Percentiles rank a stretch among this genome's conserved stretches.
phyloP scores from a whole-genome alignment of 2,329 filamentous ascomycete species.

The Niveomyces coronatus region DNA sequence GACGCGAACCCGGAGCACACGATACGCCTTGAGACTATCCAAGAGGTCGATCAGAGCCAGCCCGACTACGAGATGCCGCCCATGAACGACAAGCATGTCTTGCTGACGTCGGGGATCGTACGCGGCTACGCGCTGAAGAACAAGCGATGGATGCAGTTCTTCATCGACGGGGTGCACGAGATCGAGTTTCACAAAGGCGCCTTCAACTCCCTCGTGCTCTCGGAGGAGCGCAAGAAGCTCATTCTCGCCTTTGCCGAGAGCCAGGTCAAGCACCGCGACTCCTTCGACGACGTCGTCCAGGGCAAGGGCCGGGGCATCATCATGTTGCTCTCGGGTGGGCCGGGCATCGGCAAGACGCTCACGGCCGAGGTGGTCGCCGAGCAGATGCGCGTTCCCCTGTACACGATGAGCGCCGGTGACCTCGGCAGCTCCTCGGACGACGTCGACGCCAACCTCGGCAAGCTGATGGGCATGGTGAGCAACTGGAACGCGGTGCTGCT shows the following conservation, averaged over 20 bases:
- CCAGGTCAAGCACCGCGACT: conserved; percentile 70
- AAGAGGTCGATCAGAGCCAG: conserved; percentile 36
- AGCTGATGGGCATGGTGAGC: conserved; percentile 77
- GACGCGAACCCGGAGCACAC: conserved; percentile 80
- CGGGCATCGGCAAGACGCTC: conserved; percentile 80
- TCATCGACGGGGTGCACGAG: conserved; percentile 67
- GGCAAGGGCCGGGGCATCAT: conserved; percentile 88
- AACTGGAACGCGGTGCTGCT: conserved; percentile 78
- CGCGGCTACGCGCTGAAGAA: conserved; percentile 80
- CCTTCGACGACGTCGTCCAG: conserved; percentile 71
- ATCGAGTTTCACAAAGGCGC: conserved; percentile 78
- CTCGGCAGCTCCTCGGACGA: conserved; percentile 65
- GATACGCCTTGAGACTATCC: conserved; percentile 59
- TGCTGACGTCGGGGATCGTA: conserved; percentile 75
- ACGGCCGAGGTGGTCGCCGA: conserved; percentile 83
- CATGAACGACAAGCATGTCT: conserved; percentile 75
- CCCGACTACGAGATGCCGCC: conserved; percentile 31
- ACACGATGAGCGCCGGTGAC: conserved; percentile 75
- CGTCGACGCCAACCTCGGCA: conserved; percentile 67
- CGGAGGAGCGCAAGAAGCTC: conserved; percentile 50
- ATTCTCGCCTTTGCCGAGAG: conserved; percentile 67
- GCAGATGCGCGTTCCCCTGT: conserved; percentile 68
- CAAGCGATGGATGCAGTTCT: conserved; percentile 85
- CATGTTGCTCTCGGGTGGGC: conserved; percentile 69
- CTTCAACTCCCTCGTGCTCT: conserved; percentile 70